These are phyloP conservation scores for Paracoccidioides brasiliensis DNA, from an alignment of 2,329 filamentous ascomycete species.

Conservation along the genomic window DNA sequence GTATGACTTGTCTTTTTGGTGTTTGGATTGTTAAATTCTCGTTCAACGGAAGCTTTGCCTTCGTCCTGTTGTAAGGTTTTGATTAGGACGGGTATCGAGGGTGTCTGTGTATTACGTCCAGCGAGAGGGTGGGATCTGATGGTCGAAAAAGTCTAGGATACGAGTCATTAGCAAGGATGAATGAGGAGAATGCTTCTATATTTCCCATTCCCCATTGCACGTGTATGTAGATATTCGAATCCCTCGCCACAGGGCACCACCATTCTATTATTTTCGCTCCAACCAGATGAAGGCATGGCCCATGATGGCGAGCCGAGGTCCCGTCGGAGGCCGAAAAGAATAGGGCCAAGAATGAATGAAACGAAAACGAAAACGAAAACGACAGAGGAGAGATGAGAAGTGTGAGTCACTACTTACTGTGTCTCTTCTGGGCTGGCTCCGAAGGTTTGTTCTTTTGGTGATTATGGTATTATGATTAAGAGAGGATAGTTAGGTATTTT, in stretches of 20 bases:
- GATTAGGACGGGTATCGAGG: too few species aligned
- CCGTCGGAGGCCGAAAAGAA: neutral
- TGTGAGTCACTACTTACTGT: neutral
- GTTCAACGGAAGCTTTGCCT: neutral
- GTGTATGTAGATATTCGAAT: too few species aligned
- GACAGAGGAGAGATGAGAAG: too few species aligned
- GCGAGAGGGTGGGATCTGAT: too few species aligned
- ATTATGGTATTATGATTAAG: neutral
- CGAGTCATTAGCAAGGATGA: neutral
- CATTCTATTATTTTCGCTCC: too few species aligned
- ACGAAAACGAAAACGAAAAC: neutral
- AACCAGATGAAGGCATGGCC: too few species aligned
- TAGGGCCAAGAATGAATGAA: neutral
- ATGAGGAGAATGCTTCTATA: neutral
- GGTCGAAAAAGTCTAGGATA: too few species aligned
- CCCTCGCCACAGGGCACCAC: too few species aligned
- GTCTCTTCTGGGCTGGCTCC: neutral
- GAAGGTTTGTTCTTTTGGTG: neutral
- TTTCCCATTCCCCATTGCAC: neutral
- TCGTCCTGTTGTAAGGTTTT: neutral
- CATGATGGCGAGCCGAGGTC: neutral
- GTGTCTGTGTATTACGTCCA: too few species aligned
- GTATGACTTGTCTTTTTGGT: too few species aligned
- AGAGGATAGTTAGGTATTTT: neutral
- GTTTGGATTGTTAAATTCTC: neutral